A percentile compares a stretch with the other conserved stretches of the same genome.
These are phyloP conservation scores for Leishmania lainsoni DNA, from an alignment of 208 protist species.

Conservation along the genomic window DNA sequence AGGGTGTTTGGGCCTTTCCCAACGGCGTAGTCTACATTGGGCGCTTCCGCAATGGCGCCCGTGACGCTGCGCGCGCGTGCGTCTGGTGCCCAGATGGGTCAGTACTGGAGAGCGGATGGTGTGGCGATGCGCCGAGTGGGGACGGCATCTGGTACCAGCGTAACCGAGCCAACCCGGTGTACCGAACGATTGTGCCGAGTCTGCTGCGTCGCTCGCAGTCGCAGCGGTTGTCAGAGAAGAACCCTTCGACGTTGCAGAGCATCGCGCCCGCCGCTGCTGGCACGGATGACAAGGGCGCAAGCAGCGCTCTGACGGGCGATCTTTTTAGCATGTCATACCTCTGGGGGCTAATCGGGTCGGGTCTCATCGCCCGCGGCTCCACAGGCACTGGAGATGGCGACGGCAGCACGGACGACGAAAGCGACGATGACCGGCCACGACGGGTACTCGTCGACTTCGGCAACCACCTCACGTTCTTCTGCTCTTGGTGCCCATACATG, in stretches of 20 bases:
- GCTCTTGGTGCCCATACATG: conserved; percentile 26
- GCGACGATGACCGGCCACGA: conserved; percentile 3
- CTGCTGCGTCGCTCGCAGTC: conserved; percentile 19
- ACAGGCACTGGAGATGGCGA: neutral
- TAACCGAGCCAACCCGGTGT: conserved; percentile 52
- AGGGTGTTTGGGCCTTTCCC: conserved; percentile 73
- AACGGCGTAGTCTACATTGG: conserved; percentile 82
- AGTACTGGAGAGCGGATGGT: conserved; percentile 70
- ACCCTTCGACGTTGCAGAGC: neutral
- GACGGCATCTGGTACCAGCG: conserved; percentile 64
- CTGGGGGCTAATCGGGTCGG: conserved; percentile 17
- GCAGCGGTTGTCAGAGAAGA: conserved; percentile 9
- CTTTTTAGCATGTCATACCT: conserved; percentile 23
- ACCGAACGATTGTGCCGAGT: conserved; percentile 21
- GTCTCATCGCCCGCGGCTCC: conserved; percentile 7
- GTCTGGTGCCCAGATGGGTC: conserved; percentile 80
- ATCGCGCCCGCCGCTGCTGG: neutral
- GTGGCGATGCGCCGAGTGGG: conserved; percentile 57
- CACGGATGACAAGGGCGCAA: neutral
- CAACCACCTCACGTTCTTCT: conserved; percentile 26
- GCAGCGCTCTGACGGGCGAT: neutral
- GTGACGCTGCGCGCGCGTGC: conserved; percentile 27
- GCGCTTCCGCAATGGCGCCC: conserved; percentile 49
- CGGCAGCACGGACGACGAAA: conserved; percentile 1
- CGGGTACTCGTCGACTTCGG: conserved; percentile 38